Base-by-base conservation (phyloP, 192 early-diverging fungal species). In the Backusella psychrophila region DNA sequence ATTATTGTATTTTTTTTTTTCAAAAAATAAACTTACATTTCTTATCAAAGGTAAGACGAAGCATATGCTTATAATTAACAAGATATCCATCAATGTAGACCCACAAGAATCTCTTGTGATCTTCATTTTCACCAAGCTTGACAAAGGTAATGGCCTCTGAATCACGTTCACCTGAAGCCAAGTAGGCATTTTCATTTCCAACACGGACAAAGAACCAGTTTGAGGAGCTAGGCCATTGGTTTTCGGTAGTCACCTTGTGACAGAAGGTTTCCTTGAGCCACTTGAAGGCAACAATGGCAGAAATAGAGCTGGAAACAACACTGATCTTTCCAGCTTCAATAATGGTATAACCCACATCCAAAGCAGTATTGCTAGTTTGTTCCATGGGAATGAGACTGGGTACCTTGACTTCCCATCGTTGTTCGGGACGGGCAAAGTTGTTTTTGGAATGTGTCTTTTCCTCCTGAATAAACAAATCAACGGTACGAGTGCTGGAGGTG, bases 1-100 rank as follows among this genome's bases (percentile, higher is more conserved):
- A 67, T 65, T 74, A 11, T 15, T 7, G 2, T 15, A 36, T 36
- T 70, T 33, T 3, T 49, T 34, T 76, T 33, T 1, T 49, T 34
- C 68, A 42, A 15, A 49, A 70, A 41, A 70, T 41, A 71, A 31
- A 42, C 76, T 72, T 71, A 77, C 76, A 59, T 34, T 35, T 29
- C 29, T 71, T 59, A 44, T 56, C 53, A 21, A 46, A 68, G 36
- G 73, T 59, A 31, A 78, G 49, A 14, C 78, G 78, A 5, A 79
- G 73, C 63, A 79, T 65, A 35, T 79, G 46, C 33, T 70, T 68
- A 31, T 80, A 80, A 29, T 80, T 80, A n/a, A 80, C 67, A n/a
- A 80, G 56, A 53, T 76, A 80, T 38, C 79, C 79, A 38, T 67
- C 38, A 33, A 68, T 53, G 35, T 68, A 81, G 0, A 44, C 74